Conservation (phyloP, 2,329 filamentous ascomycete genomes). For the Colletotrichum sp. region DNA sequence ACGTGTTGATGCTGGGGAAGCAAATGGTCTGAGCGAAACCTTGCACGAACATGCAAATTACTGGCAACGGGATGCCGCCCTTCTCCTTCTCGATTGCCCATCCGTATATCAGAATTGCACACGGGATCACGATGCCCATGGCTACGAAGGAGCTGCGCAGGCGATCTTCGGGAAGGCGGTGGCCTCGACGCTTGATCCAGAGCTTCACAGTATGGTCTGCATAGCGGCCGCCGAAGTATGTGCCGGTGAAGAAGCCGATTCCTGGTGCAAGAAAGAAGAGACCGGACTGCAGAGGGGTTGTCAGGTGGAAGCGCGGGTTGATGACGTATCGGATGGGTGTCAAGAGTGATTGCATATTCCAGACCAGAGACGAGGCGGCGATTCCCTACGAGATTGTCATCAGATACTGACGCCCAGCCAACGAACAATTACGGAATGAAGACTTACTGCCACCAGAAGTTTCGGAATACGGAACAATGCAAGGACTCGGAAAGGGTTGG, state of each 20-base stretch:
- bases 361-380: constrained; percentile 57
- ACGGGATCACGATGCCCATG: constrained; percentile 63
- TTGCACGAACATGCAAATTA: constrained; percentile 73
- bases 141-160: constrained; percentile 67
- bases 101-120: constrained; percentile 72
- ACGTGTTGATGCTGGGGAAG: constrained; percentile 73
- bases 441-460: constrained; percentile 60
- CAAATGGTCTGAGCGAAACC: constrained; percentile 73
- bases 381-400: neutral
- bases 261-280: constrained; percentile 77
- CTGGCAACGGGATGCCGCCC: constrained; percentile 54
- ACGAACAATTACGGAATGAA: constrained; percentile 25
- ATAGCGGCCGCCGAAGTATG: constrained; percentile 71
- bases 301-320: constrained; percentile 71
- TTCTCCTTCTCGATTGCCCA: constrained; percentile 43
- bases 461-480: constrained; percentile 71
- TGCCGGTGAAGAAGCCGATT: constrained; percentile 68
- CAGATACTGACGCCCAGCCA: neutral
- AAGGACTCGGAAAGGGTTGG: constrained; percentile 70
- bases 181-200: constrained; percentile 59
- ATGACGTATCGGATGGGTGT: constrained; percentile 74
- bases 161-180: constrained; percentile 73
- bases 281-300: constrained; percentile 66
- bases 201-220: constrained; percentile 67
- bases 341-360: constrained; percentile 74